A percentile compares a stretch with the other conserved stretches of the same genome.
These are phyloP conservation scores for Dactylonectria estremocensis DNA, from an alignment of 2,329 filamentous ascomycete genomes.

Conservation along the genomic window DNA sequence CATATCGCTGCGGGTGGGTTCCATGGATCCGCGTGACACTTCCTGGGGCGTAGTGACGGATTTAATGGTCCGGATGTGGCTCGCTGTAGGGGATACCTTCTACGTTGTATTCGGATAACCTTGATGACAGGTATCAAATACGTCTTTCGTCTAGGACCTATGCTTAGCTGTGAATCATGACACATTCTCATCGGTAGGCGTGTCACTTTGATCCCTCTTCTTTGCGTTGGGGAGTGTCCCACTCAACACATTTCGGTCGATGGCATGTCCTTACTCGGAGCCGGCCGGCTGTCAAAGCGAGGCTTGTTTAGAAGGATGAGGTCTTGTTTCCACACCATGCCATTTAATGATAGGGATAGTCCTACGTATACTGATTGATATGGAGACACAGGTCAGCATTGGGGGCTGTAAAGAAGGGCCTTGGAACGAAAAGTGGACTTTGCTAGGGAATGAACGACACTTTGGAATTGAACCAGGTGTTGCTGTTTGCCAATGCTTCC, in stretches of 20 bases:
- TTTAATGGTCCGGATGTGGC: not conserved
- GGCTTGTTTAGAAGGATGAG: not conserved
- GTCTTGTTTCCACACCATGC: not conserved
- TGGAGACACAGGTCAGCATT: not conserved
- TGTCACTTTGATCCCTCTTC: not conserved
- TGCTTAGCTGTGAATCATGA: not conserved
- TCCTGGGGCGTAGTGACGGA: not conserved
- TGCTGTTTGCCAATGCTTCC: too few species aligned
- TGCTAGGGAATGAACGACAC: not conserved
- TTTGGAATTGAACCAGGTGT: too few species aligned
- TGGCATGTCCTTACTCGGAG: constrained; percentile 8
- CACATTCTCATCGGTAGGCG: not conserved
- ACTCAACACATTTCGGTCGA: not conserved
- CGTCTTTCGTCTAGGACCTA: not conserved
- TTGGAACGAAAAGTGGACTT: not conserved
- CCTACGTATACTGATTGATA: not conserved
- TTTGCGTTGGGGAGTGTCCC: not conserved
- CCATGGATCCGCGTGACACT: not conserved
- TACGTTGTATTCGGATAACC: not conserved
- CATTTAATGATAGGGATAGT: not conserved
- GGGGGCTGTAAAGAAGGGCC: not conserved
- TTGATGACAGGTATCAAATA: not conserved
- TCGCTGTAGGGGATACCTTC: too few species aligned
- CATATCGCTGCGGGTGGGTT: not conserved
- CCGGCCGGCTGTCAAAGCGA: not conserved